Evolutionary conservation across 352 stramenopile genomes (phyloP).

Genomic region (Phytophthora capsici): DNA sequence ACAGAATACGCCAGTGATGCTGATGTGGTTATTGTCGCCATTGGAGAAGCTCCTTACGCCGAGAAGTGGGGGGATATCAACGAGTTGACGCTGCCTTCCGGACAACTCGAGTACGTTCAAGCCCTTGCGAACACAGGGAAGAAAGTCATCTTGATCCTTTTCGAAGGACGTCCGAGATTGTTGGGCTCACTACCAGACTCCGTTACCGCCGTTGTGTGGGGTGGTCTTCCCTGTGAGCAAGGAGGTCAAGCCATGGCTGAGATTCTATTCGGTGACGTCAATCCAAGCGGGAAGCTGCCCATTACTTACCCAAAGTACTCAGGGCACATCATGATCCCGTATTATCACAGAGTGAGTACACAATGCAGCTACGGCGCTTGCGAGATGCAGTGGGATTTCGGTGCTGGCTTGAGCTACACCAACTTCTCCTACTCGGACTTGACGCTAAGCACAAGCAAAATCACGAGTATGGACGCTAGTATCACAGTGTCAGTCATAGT

Average conservation of each 20-base stretch:
- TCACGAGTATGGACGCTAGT: constrained; percentile 16
- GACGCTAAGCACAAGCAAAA: constrained; percentile 40
- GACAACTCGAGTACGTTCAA: constrained; percentile 78
- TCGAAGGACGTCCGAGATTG: constrained; percentile 66
- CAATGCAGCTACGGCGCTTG: constrained; percentile 58
- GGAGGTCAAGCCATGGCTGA: constrained; percentile 87
- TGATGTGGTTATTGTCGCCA: constrained; percentile 36
- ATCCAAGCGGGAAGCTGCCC: constrained; percentile 77
- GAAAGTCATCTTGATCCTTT: constrained; percentile 77
- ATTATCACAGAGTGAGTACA: constrained; percentile 68
- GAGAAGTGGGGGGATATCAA: constrained; percentile 87
- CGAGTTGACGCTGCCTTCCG: constrained; percentile 61
- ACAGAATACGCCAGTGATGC: constrained; percentile 25
- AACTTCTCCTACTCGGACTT: constrained; percentile 61
- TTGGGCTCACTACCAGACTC: constrained; percentile 61
- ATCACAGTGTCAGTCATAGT: constrained; percentile 62
- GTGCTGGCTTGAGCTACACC: constrained; percentile 71
- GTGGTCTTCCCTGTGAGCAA: constrained; percentile 73
- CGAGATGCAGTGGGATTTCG: constrained; percentile 69
- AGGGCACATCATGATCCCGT: constrained; percentile 67
- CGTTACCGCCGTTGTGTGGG: constrained; percentile 74
- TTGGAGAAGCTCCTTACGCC: constrained; percentile 45
- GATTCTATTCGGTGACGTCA: constrained; percentile 77
- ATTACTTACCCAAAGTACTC: constrained; percentile 82
- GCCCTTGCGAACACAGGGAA: constrained; percentile 57